Conservation (phyloP, 306 rosid genomes). For the Vicia sativa region DNA sequence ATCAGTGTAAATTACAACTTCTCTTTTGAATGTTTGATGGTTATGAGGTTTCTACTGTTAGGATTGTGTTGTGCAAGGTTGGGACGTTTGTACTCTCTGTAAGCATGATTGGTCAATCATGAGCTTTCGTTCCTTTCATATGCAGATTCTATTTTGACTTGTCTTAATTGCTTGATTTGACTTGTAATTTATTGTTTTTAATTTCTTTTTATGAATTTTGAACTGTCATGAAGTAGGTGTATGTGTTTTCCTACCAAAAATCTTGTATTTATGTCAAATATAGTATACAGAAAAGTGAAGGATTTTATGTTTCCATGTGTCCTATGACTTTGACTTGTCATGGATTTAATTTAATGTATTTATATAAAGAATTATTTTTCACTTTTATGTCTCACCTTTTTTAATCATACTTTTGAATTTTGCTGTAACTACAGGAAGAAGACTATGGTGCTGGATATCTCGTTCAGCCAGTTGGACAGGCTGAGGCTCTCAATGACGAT, state of each 20-base stretch:
- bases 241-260: not conserved
- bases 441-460: constrained; percentile 79
- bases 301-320: not conserved
- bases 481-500: constrained; percentile 57
- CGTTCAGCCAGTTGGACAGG: constrained; percentile 80
- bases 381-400: not conserved
- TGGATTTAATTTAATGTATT: not conserved
- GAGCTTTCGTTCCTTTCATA: not conserved
- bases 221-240: no score
- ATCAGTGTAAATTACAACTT: not conserved
- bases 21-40: not conserved
- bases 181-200: no score
- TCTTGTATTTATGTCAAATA: not conserved
- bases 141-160: not conserved
- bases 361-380: not conserved
- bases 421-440: constrained; percentile 65
- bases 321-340: not conserved
- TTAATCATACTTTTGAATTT: not conserved
- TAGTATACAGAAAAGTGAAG: not conserved
- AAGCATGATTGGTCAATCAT: not conserved
- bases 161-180: not conserved
- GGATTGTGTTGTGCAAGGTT: not conserved
- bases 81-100: not conserved
- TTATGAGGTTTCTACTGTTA: not conserved
- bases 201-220: not conserved